Evolutionary conservation across 306 rosid genomes (phyloP).

Genomic region (Amphicarpaea edgeworthii): DNA sequence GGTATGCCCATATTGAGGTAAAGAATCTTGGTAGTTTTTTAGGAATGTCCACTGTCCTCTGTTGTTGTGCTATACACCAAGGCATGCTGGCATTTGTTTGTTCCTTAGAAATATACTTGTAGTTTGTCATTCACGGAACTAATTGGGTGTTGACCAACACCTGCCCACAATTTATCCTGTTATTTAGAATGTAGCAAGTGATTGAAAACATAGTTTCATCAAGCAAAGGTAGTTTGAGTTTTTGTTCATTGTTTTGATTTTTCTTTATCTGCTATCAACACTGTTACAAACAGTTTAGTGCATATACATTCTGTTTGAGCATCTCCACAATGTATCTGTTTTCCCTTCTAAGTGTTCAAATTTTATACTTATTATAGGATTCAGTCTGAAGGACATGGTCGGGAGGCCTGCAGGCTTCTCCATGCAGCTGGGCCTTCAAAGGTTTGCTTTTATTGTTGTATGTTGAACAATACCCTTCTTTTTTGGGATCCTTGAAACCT

Average conservation of each 20-base stretch:
- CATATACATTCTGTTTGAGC: slow-evolving; percentile 28
- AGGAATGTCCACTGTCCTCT: slow-evolving; percentile 8
- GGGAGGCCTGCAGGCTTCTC: slow-evolving; percentile 79
- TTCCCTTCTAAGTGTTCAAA: slow-evolving; percentile 23
- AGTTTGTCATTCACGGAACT: slow-evolving; percentile 4
- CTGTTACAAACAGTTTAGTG: slow-evolving; percentile 3
- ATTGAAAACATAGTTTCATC: slow-evolving; percentile 36
- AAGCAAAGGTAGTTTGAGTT: slow-evolving; percentile 22
- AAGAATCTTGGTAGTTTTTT: slow-evolving; percentile 27
- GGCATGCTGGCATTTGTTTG: slow-evolving; percentile 14
- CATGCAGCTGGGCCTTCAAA: slow-evolving; percentile 85
- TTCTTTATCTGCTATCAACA: slow-evolving; percentile 5
- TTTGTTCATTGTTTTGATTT: slow-evolving; percentile 1
- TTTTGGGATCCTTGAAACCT: background rate
- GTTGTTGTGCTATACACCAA: slow-evolving; percentile 10
- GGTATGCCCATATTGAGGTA: slow-evolving; percentile 1
- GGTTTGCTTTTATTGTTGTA: slow-evolving; percentile 54
- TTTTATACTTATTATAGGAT: slow-evolving; percentile 59
- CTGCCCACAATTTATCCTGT: background rate
- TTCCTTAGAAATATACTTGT: slow-evolving; percentile 3
- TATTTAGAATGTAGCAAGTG: slow-evolving; percentile 18
- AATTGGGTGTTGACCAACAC: slow-evolving; percentile 10
- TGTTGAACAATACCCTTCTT: background rate
- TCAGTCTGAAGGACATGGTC: slow-evolving; percentile 75
- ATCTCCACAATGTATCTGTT: slow-evolving; percentile 23